Evolutionary conservation across 768 basidiomycete species (phyloP), one percentile per base, ranked within the genome.

Genomic region (Naganishia randhawae): DNA sequence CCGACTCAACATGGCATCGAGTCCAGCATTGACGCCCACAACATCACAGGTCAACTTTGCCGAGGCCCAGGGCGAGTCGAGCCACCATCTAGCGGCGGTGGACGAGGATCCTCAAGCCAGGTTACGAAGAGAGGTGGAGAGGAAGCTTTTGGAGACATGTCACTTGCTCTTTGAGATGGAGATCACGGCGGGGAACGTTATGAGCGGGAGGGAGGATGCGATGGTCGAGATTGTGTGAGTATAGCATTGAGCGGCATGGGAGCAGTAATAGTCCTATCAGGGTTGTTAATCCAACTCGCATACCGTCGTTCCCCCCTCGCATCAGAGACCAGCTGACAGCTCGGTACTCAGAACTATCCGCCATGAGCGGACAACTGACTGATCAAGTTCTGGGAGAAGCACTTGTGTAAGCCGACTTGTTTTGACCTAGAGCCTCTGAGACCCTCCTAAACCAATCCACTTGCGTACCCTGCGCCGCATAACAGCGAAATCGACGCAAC

Each of bases 141-240:
- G 35, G 19, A 61, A 61, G 14, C 39, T 61, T 22, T 25, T 61
- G n/a, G 57, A 61, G 37, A 61, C 57, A 25, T 61, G 57, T 41
- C 57, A 61, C n/a, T 61, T 61, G 22, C 39, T 61, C 3, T 61
- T 61, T 25, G 57, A 61, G 57, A 61, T 61, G 57, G 57, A 61
- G 39, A 41, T 61, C 33, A 61, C 57, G 35, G 57, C 57, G 9
- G 57, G 57, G 3, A 61, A 61, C n/a, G 57, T 61, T 22, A 22
- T 61, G 39, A 35, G 37, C 1, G 57, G 57, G 2, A 2, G 57
- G 29, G 57, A 61, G 32, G 57, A 61, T 8, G 57, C 57, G n/a
- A 61, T 61, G 57, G 27, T 41, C 1, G 57, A 61, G 57, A 61
- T 61, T 19, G 57, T 61, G 57, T 61, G 37, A 55, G 54, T 37